These are phyloP conservation scores for Tricholoma saponaceum DNA, from an alignment of 768 basidiomycete genomes.

Conservation along the genomic window DNA sequence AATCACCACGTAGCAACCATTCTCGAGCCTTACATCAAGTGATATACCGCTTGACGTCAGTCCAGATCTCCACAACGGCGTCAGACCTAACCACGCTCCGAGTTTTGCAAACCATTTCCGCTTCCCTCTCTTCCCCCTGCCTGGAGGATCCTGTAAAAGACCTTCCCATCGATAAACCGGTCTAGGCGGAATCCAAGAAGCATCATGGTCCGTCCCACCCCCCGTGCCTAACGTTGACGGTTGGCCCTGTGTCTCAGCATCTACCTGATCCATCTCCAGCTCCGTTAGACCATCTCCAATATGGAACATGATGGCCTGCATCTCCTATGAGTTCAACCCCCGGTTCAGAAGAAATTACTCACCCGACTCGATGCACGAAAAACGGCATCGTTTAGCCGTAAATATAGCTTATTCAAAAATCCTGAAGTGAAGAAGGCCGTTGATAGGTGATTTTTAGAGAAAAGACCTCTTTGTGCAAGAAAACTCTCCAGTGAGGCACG, in stretches of 20 bases:
- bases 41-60: conserved; percentile 51
- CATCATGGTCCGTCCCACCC: conserved; percentile 70
- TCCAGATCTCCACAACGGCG: conserved; percentile 56
- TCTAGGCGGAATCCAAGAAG: conserved; percentile 52
- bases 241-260: conserved; percentile 42
- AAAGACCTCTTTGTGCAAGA: conserved; percentile 55
- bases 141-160: conserved; percentile 51
- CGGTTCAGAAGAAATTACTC: conserved; percentile 15
- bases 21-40: conserved; percentile 52
- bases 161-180: conserved; percentile 71
- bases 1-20: conserved; percentile 52
- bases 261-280: conserved; percentile 63
- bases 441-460: conserved; percentile 39
- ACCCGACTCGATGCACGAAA: conserved; percentile 53
- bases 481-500: conserved; percentile 62
- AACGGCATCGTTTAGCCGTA: conserved; percentile 64
- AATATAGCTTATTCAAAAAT: conserved; percentile 69
- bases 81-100: conserved; percentile 66
- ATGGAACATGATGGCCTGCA: conserved; percentile 56
- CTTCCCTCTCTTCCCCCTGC: conserved; percentile 28
- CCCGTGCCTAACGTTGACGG: conserved; percentile 62
- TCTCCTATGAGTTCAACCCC: background rate
- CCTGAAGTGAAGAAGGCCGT: conserved; percentile 56
- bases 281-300: conserved; percentile 47
- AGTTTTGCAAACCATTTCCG: conserved; percentile 48